Conservation (phyloP, 164 flowering plant genomes). For the Houttuynia cordata region DNA sequence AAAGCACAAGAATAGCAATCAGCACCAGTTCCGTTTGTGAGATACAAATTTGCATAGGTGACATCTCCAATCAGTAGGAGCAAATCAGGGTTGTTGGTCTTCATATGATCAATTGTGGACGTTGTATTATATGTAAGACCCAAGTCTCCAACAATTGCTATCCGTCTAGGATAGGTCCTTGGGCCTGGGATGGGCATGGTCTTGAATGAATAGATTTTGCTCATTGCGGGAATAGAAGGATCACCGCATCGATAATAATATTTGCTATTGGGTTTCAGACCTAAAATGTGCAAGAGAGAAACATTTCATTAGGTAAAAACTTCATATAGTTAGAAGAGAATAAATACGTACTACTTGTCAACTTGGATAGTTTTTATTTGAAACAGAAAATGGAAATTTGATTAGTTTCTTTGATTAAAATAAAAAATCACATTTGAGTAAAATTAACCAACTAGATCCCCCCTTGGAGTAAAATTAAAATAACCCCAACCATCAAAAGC, state of each 20-base stretch:
- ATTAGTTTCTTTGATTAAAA: too few species aligned
- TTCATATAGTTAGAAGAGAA: too few species aligned
- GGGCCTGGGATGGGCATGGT: constrained; percentile 73
- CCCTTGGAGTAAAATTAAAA: too few species aligned
- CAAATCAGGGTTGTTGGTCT: constrained; percentile 65
- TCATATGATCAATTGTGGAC: constrained; percentile 59
- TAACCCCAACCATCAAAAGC: too few species aligned
- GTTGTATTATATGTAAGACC: constrained; percentile 92
- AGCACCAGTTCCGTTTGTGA: constrained; percentile 81
- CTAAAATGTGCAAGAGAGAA: constrained; percentile 21
- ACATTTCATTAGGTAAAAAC: too few species aligned
- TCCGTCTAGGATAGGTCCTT: constrained; percentile 53
- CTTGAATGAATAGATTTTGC: constrained; percentile 40
- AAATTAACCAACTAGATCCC: too few species aligned
- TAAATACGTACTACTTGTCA: too few species aligned
- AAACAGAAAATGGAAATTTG: too few species aligned
- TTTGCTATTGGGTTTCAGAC: constrained; percentile 43
- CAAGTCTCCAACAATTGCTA: constrained; percentile 76
- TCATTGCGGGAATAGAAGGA: constrained; percentile 66
- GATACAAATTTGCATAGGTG: constrained; percentile 75
- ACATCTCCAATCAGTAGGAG: constrained; percentile 75
- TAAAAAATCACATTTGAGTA: too few species aligned
- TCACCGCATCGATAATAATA: constrained; percentile 90
- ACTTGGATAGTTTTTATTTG: too few species aligned
- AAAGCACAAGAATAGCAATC: constrained; percentile 84